These are phyloP conservation scores for Mimosa bimucronata DNA, from an alignment of 306 rosid genomes.

Conservation along the genomic window DNA sequence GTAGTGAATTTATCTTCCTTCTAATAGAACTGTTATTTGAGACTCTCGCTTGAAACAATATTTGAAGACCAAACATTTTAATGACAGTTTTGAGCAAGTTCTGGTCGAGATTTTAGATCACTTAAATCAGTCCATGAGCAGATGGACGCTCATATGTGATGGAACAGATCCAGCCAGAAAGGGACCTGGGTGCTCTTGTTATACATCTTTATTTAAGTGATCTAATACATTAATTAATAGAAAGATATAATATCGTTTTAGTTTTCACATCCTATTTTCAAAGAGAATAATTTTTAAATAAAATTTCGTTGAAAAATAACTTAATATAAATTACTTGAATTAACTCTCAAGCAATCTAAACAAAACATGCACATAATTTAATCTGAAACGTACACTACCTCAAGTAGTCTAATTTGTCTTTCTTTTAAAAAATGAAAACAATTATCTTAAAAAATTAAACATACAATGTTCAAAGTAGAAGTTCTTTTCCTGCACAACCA, in stretches of 20 bases:
- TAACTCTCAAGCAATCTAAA: background rate
- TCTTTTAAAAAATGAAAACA: too few species aligned
- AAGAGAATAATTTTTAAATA: background rate
- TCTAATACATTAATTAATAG: background rate
- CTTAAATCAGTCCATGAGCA: background rate
- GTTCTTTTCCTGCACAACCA: background rate
- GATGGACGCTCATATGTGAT: background rate
- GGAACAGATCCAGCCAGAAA: background rate
- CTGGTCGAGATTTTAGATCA: too few species aligned
- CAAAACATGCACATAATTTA: too few species aligned
- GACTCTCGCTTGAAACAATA: too few species aligned
- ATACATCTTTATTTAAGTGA: too few species aligned
- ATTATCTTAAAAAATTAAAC: too few species aligned
- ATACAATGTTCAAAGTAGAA: too few species aligned
- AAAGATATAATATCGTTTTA: background rate
- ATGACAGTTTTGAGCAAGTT: background rate
- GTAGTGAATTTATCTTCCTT: too few species aligned
- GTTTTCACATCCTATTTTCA: background rate
- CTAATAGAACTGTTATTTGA: too few species aligned
- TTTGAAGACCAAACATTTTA: too few species aligned
- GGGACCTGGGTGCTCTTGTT: background rate
- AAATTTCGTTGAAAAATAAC: background rate
- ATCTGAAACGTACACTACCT: background rate
- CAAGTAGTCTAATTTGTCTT: background rate
- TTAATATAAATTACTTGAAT: background rate